Evolutionary conservation across 1,284 basidiomycete species (phyloP).

Genomic region (Ceratobasidium sp.): DNA sequence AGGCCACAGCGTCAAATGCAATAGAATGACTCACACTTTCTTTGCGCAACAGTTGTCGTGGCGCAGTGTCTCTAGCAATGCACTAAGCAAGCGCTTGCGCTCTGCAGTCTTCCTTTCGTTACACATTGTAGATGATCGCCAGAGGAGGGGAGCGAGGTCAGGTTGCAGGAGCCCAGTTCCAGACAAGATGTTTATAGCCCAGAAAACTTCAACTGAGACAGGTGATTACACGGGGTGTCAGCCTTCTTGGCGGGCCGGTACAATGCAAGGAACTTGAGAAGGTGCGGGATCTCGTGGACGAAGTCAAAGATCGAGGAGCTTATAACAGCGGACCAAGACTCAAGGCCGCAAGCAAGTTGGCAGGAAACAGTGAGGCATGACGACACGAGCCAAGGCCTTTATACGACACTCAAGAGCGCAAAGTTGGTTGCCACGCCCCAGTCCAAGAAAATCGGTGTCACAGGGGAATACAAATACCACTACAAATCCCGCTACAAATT

Average conservation of each 20-base stretch:
- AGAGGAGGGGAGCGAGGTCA: neutral
- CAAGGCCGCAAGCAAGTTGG: neutral
- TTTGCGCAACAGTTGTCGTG: slow-evolving; percentile 29
- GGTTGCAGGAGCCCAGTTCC: neutral
- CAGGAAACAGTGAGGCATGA: slow-evolving; percentile 13
- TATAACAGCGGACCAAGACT: neutral
- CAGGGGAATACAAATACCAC: slow-evolving; percentile 3
- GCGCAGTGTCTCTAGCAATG: slow-evolving; percentile 20
- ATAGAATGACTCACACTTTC: slow-evolving; percentile 25
- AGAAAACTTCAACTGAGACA: slow-evolving; percentile 37
- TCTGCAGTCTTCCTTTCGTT: slow-evolving; percentile 29
- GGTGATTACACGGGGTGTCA: slow-evolving; percentile 14
- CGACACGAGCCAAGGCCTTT: slow-evolving; percentile 28
- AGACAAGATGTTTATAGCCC: neutral
- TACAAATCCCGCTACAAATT: slow-evolving; percentile 34
- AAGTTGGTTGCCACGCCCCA: neutral
- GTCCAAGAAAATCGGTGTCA: neutral
- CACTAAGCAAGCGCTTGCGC: slow-evolving; percentile 26
- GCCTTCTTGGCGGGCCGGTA: neutral
- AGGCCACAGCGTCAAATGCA: too few species aligned
- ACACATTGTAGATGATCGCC: slow-evolving; percentile 6
- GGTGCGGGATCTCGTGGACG: neutral
- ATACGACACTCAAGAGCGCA: neutral
- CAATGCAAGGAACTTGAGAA: slow-evolving; percentile 1
- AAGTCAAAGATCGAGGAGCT: neutral